A percentile compares a stretch with the other conserved stretches of the same genome.
These are phyloP conservation scores for Leishmania guyanensis DNA, from an alignment of 208 protist genomes.

Conservation along the genomic window DNA sequence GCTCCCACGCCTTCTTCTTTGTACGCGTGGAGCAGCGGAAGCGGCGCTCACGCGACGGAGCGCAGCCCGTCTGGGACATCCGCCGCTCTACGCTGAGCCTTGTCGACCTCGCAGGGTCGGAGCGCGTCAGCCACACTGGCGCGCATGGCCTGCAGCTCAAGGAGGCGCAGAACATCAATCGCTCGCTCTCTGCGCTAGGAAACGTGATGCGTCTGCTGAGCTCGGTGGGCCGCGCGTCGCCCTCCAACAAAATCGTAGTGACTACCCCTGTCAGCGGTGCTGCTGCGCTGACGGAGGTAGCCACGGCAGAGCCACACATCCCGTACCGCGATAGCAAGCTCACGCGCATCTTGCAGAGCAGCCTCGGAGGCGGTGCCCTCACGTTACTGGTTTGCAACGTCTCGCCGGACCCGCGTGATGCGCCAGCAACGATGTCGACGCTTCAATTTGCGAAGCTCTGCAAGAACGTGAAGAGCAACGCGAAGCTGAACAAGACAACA, in stretches of 20 bases:
- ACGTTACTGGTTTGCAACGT: slow-evolving; percentile 84
- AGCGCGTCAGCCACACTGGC: slow-evolving; percentile 79
- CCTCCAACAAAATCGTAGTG: slow-evolving; percentile 1
- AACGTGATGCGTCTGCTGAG: slow-evolving; percentile 87
- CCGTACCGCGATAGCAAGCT: slow-evolving; percentile 93
- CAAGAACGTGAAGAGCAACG: slow-evolving; percentile 39
- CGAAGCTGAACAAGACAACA: slow-evolving; percentile 20
- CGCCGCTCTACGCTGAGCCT: slow-evolving; percentile 58
- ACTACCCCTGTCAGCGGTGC: slow-evolving; percentile 2
- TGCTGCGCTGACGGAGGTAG: not conserved
- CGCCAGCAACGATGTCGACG: slow-evolving; percentile 75
- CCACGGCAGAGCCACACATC: slow-evolving; percentile 39
- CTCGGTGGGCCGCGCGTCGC: not conserved
- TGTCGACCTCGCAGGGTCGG: slow-evolving; percentile 94
- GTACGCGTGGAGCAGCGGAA: slow-evolving; percentile 40
- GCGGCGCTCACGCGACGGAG: not conserved
- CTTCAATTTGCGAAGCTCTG: slow-evolving; percentile 78
- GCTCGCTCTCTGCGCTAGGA: slow-evolving; percentile 87
- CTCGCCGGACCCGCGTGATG: slow-evolving; percentile 56
- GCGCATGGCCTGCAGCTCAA: slow-evolving; percentile 69
- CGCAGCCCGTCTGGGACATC: not conserved
- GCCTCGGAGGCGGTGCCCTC: slow-evolving; percentile 79
- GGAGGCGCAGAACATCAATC: slow-evolving; percentile 93
- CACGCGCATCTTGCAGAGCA: slow-evolving; percentile 85
- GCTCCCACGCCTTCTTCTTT: slow-evolving; percentile 89